Conservation (phyloP, 2,329 filamentous ascomycete species). For the Ophiostoma ips region DNA sequence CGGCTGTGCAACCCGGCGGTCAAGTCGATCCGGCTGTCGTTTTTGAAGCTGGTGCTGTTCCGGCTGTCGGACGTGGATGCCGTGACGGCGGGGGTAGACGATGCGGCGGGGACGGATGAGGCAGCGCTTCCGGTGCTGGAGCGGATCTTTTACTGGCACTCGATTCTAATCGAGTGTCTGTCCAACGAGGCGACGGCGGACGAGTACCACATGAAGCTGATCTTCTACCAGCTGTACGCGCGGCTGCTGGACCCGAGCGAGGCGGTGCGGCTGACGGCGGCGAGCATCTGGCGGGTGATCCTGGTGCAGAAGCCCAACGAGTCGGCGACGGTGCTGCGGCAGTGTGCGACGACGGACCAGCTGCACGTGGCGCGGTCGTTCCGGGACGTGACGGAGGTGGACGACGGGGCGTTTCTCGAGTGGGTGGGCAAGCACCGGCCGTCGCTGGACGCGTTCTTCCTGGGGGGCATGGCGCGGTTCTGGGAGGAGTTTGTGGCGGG, state of each 20-base stretch:
- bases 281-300: slow-evolving; percentile 79
- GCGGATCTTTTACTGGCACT: slow-evolving; percentile 91
- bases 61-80: slow-evolving; percentile 74
- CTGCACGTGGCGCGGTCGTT: slow-evolving; percentile 62
- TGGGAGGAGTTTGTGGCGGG: slow-evolving; percentile 80
- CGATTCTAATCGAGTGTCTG: slow-evolving; percentile 67
- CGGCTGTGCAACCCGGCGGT: slow-evolving; percentile 82
- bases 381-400: slow-evolving; percentile 69
- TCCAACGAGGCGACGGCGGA: slow-evolving; percentile 48
- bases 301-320: slow-evolving; percentile 87
- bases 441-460: slow-evolving; percentile 70
- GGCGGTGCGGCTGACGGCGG: slow-evolving; percentile 58
- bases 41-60: slow-evolving; percentile 67
- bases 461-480: slow-evolving; percentile 61
- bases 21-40: slow-evolving; percentile 57
- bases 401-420: slow-evolving; percentile 72
- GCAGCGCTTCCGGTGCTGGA: slow-evolving; percentile 62
- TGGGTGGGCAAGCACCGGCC: slow-evolving; percentile 78
- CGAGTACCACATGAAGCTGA: slow-evolving; percentile 66
- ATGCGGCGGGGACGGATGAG: slow-evolving; percentile 23
- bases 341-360: slow-evolving; percentile 55
- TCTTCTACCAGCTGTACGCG: slow-evolving; percentile 87
- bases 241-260: slow-evolving; percentile 60
- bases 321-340: slow-evolving; percentile 57
- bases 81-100: slow-evolving; percentile 17